Evolutionary conservation across 1,284 basidiomycete species (phyloP), one percentile per base, ranked within the genome.

Genomic region (Pseudozyma thailandica): DNA sequence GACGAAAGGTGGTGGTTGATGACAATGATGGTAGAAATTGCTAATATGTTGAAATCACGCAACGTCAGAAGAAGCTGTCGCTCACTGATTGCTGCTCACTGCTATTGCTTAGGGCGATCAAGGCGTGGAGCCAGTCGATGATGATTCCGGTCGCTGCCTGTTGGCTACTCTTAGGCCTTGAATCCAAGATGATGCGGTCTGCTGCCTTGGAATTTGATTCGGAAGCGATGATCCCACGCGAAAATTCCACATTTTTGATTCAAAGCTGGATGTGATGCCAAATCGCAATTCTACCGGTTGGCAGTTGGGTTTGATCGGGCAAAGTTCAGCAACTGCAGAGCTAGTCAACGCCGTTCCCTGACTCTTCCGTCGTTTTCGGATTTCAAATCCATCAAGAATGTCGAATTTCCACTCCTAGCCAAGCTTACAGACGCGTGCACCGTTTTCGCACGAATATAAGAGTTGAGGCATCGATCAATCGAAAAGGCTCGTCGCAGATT

Each of bases 241-340:
- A 57, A 64, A 64, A 46, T 64, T 53, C 54, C 61, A 53, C 42
- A 39, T 39, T 45, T 49, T 38, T 31, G n/a, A n/a, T 35, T 35
- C n/a, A n/a, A 35, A 9, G 33, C 33, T n/a, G n/a, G n/a, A n/a
- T n/a, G n/a, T 25, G 20, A 15, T n/a, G 8, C 30, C 23, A 26
- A 43, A 27, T 50, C 48, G 25, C 25, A 26, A 28, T 44, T 44
- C 15, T 28, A 10, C 26, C 43, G 39, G 39, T 15, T 12, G 37
- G 20, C 20, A 21, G n/a, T n/a, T n/a, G n/a, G n/a, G 25, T 25
- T 38, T 45, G 50, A 45, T 45, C 33, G 50, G 42, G 50, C 21
- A 42, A 45, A n/a, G 23, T 26, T 39, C 45, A 9, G 35, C 41
- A 35, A 25, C 26, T 50, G 47, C 46, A 50, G 52, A 44, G 35